Conservation (phyloP, 2,329 filamentous ascomycete species). For the Akanthomyces muscarius region DNA sequence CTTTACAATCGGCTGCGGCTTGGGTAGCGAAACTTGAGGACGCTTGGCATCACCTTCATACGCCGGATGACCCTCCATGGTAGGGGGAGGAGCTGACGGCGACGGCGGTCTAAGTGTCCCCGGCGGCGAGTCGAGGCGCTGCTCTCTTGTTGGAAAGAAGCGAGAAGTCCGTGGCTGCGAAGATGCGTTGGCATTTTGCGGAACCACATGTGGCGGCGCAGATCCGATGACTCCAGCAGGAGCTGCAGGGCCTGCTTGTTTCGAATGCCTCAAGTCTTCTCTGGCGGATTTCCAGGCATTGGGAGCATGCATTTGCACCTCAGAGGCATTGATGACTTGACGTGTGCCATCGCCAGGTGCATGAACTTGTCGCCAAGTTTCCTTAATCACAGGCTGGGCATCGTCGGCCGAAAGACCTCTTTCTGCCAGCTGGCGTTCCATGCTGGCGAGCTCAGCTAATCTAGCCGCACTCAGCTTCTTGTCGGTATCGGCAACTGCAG, state of each 20-base stretch:
- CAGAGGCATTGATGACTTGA: conserved; percentile 24
- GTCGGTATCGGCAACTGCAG: conserved; percentile 43
- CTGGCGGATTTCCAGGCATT: conserved; percentile 30
- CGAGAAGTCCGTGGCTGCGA: conserved; percentile 51
- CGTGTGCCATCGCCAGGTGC: conserved; percentile 35
- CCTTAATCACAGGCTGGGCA: conserved; percentile 46
- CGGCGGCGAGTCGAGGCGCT: conserved; percentile 36
- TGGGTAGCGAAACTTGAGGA: conserved; percentile 67
- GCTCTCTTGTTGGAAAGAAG: conserved; percentile 58
- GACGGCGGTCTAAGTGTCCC: conserved; percentile 48
- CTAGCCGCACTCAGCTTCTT: conserved; percentile 39
- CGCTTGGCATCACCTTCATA: conserved; percentile 63
- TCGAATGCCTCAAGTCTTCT: conserved; percentile 23
- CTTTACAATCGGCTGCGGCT: conserved; percentile 70
- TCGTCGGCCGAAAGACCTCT: conserved; percentile 43
- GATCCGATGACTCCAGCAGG: conserved; percentile 13
- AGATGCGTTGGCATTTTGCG: conserved; percentile 29
- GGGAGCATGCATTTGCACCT: conserved; percentile 27
- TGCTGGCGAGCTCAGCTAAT: conserved; percentile 37
- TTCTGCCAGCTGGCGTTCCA: conserved; percentile 41
- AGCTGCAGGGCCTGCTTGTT: neutral
- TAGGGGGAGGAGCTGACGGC: conserved; percentile 69
- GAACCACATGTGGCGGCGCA: conserved; percentile 23
- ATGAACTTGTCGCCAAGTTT: conserved; percentile 49
- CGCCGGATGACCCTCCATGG: conserved; percentile 65